Conservation (phyloP, 306 rosid species). For the Vigna hirtella region DNA sequence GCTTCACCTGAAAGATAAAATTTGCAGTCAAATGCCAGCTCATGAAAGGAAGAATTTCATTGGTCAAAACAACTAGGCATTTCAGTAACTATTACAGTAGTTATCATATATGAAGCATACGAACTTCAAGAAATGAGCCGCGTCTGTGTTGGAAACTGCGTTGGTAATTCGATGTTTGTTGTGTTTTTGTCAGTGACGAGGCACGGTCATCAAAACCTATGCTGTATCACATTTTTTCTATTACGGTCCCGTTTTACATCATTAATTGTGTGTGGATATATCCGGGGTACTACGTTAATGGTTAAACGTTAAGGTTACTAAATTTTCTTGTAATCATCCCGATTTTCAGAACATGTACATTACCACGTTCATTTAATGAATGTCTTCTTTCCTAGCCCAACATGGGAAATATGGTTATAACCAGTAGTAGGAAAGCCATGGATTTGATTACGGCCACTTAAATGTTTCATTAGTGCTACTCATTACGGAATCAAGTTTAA, state of each 20-base stretch:
- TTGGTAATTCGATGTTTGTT: slow-evolving; percentile 12
- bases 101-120: not conserved
- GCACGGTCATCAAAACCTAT: not conserved
- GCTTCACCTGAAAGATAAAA: slow-evolving; percentile 73
- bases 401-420: not conserved
- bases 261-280: not conserved
- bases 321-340: not conserved
- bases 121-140: slow-evolving; percentile 5
- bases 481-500: no score
- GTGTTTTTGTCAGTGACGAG: slow-evolving; percentile 24
- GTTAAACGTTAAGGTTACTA: not conserved
- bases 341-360: not conserved
- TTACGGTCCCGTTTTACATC: not conserved
- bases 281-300: not conserved
- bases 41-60: slow-evolving; percentile 23
- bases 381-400: not conserved
- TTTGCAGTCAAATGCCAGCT: slow-evolving; percentile 35
- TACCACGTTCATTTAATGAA: not conserved
- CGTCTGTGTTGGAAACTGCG: not conserved
- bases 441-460: not conserved
- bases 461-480: not conserved
- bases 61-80: not conserved
- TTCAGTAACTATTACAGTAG: slow-evolving; percentile 1
- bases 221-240: not conserved
- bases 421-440: not conserved